Evolutionary conservation across 1,284 basidiomycete genomes (phyloP), one percentile per base, ranked within the genome.

Genomic region (Cryptococcus amylolentus): DNA sequence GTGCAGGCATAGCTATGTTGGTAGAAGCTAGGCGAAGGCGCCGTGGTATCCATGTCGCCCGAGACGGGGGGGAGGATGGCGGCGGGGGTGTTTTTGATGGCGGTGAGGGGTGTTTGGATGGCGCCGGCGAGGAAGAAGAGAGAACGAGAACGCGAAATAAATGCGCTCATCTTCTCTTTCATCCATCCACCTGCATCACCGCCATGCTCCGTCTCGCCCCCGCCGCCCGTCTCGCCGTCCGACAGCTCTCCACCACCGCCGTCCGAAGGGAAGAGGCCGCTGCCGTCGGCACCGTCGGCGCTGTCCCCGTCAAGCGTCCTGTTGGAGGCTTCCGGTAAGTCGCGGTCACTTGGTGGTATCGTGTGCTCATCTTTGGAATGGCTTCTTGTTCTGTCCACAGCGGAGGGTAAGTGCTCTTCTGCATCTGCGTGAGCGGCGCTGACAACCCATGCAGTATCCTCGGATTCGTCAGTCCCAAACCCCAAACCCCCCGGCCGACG

Each of bases 291-390:
- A 58, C 77, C 12, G 55, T 78, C 31, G 59, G 78, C 1, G 61
- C 79, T 31, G 83, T 84, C 58, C 88, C 86, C 80, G 88, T 68
- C 18, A 56, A 63, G 53, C 64, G 84, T 77, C 89, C 89, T 12
- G 81, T 91, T 63, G 90, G 90, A 51, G 89, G 88, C 51, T 86
- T 92, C 77, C 84, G 72, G 72, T 74, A 47, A 59, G 70, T 60
- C n/a, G 18, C 16, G 10, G 37, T 20, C 37, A 10, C 16, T 7
- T 26, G 39, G 35, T 12, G 37, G 28, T 23, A 12, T 27, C 23
- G 27, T 27, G 18, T 50, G 49, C 49, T 50, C 37, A 40, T 35
- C 3, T 44, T 8, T 5, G 18, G 42, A 44, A n/a, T 23, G 23
- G 23, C 10, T 12, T 44, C 41, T n/a, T 28, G 43, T 20, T 28